Evolutionary conservation across 2,329 filamentous ascomycete genomes (phyloP), one percentile per base, ranked within the genome.

Genomic region (Cercospora zeae-maydis): DNA sequence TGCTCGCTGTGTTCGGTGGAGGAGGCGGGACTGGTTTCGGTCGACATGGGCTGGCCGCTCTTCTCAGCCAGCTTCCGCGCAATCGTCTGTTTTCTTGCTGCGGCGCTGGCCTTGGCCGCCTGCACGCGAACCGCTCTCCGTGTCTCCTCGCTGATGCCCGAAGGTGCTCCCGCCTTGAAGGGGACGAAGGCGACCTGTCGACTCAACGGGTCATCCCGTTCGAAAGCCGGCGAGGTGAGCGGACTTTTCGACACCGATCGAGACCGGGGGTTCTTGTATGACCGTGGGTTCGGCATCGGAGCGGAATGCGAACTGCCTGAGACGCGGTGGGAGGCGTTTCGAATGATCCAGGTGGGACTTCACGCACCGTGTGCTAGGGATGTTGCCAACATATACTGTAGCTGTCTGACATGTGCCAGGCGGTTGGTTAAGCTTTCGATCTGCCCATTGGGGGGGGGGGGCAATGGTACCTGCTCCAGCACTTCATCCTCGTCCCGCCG

Each of bases 41-140:
- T 60, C 19, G 53, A 57, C 3, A 33, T 49, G 30, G 61, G 21
- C 21, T 53, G 57, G 19, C 52, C 58, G 24, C 60, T 56, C 27
- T 58, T 59, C 19, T 56, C 61, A 19, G 66, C 66, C 19, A 66
- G 42, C 42, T 58, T 64, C 21, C 64, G 52, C 8, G 66, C 66
- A 30, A 68, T 68, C 19, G 66, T 68, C 24, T 61, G 53, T 54
- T 66, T 66, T n/a, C 66, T 61, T 14, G 66, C 66, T 6, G 62
- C 64, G 21, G 66, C 66, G 51, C 64, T 66, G 13, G 66, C 62
- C 33, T 63, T 66, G 11, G 66, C 66, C 3, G 66, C 66, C 53
- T 68, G 66, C 30, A 66, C 60, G 19, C 69, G 66, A 34, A 70
- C 67, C 4, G 69, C 69, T 55, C 63, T 64, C 21, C 67, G 51